Percentiles rank a stretch among this genome's conserved stretches.
These are phyloP conservation scores for Alternaria solani DNA, from an alignment of 2,329 filamentous ascomycete species.

Conservation along the genomic window DNA sequence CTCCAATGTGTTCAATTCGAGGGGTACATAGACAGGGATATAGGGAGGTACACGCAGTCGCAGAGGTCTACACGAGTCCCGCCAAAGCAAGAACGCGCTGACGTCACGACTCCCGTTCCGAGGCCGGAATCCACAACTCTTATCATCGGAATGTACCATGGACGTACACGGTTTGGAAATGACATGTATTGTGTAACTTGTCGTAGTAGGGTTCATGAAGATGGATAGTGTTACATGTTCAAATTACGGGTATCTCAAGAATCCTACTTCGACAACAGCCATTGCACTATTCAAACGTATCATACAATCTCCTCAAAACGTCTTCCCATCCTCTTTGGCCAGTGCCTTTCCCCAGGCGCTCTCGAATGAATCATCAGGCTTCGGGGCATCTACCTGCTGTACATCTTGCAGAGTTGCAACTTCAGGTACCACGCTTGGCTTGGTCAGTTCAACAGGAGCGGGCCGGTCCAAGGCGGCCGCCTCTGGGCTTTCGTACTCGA, in stretches of 20 bases:
- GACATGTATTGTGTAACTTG: too few species aligned
- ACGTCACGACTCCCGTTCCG: constrained; percentile 33
- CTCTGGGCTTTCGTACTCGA: constrained; percentile 60
- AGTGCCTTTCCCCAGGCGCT: constrained; percentile 74
- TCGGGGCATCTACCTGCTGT: constrained; percentile 25
- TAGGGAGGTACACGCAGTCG: neutral
- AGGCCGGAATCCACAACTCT: constrained; percentile 9
- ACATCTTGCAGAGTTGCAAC: constrained; percentile 62
- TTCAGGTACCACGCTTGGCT: constrained; percentile 58
- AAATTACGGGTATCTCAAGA: constrained; percentile 32
- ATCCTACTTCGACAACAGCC: constrained; percentile 8
- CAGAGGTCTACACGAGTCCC: constrained; percentile 1
- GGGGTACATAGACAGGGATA: neutral
- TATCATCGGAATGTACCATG: neutral
- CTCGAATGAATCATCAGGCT: constrained; percentile 66
- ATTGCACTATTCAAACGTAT: constrained; percentile 8
- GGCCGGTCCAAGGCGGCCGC: constrained; percentile 16
- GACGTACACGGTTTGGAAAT: neutral
- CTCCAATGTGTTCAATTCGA: neutral
- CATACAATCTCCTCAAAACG: constrained; percentile 13
- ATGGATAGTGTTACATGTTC: constrained; percentile 6
- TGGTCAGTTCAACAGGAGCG: constrained; percentile 58
- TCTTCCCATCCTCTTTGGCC: constrained; percentile 53
- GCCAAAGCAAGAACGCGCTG: constrained; percentile 15
- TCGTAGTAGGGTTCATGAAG: neutral